Evolutionary conservation across 495 filamentous ascomycete species (phyloP), one percentile per base, ranked within the genome.

Genomic region (Echria macrotheca): DNA sequence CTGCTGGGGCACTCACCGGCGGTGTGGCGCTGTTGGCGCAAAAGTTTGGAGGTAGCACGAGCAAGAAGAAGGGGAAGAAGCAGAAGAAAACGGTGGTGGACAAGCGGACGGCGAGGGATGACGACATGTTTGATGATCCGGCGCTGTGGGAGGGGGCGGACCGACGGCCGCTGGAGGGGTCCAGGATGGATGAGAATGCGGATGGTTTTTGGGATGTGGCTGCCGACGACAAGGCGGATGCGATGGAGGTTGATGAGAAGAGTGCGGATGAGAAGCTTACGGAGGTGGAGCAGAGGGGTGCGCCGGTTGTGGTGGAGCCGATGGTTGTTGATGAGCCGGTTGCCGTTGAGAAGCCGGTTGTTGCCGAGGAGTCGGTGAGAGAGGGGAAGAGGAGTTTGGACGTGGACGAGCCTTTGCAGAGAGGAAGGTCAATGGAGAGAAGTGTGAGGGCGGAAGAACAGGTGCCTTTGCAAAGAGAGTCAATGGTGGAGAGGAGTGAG

Each of bases 121-220:
- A 77, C 50, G 66, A 70, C 60, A 58, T 69, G 44, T 66, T 68
- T 54, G 66, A 69, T 54, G 67, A 70, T 51, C 47, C 64, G 71
- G 69, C 56, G 68, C 66, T 68, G 63, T 78, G 29, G 76, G 81
- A 85, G 70, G 52, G 73, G 60, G 59, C 76, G 68, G 63, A 83
- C 23, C 56, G 23, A 22, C 78, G 37, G 59, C 69, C 52, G 36
- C 47, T 61, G 37, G 38, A 53, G 43, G 44, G 44, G 21, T 52
- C 53, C 36, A 48, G 17, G 29, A 48, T 53, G 53, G 48, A 57
- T 17, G 47, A 45, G 26, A 38, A 33, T 10, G 1, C 4, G 36
- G 43, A 55, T 14, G 32, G 53, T 19, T 60, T 56, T 12, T 49
- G 49, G 55, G 54, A 46, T 40, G 54, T 39, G 37, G 47, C 54